Evolutionary conservation across 805 yeast species (phyloP).

Genomic region (Brettanomyces anomalus): DNA sequence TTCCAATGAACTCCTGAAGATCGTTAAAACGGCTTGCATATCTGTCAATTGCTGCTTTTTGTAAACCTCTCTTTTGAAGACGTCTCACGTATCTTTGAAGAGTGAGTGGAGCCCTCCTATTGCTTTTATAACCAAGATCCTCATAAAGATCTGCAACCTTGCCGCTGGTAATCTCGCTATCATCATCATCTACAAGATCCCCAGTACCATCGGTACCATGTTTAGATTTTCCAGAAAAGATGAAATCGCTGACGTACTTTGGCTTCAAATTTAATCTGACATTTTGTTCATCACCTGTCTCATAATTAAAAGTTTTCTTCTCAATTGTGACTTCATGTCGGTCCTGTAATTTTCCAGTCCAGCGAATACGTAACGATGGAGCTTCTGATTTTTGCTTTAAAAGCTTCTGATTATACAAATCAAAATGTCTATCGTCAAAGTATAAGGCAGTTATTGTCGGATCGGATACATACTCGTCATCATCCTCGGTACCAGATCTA

Average conservation of each 20-base stretch:
- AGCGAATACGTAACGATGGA: slow-evolving; percentile 75
- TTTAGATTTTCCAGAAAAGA: slow-evolving; percentile 23
- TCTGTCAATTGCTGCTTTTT: slow-evolving; percentile 40
- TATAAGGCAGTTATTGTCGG: slow-evolving; percentile 82
- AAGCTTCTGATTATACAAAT: slow-evolving; percentile 77
- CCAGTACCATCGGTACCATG: slow-evolving; percentile 1
- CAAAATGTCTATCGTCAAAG: slow-evolving; percentile 78
- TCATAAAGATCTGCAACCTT: slow-evolving; percentile 4
- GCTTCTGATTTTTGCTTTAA: slow-evolving; percentile 50
- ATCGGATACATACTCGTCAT: slow-evolving; percentile 47
- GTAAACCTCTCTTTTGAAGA: slow-evolving; percentile 53
- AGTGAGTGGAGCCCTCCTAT: slow-evolving; percentile 11
- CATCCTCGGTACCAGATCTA: slow-evolving; percentile 36
- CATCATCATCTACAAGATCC: slow-evolving; percentile 27
- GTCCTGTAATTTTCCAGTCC: slow-evolving; percentile 78
- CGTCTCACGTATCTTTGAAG: slow-evolving; percentile 46
- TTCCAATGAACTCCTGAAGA: slow-evolving; percentile 53
- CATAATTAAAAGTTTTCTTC: slow-evolving; percentile 61
- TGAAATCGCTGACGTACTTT: slow-evolving; percentile 69
- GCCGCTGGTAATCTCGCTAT: slow-evolving; percentile 17
- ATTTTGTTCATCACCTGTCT: slow-evolving; percentile 37
- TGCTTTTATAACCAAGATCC: slow-evolving; percentile 4
- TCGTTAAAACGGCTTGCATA: slow-evolving; percentile 47
- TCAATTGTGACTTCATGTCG: slow-evolving; percentile 77
- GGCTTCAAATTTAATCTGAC: slow-evolving; percentile 66